Evolutionary conservation across 164 flowering plant genomes (phyloP).

Genomic region (Berberis thunbergii): DNA sequence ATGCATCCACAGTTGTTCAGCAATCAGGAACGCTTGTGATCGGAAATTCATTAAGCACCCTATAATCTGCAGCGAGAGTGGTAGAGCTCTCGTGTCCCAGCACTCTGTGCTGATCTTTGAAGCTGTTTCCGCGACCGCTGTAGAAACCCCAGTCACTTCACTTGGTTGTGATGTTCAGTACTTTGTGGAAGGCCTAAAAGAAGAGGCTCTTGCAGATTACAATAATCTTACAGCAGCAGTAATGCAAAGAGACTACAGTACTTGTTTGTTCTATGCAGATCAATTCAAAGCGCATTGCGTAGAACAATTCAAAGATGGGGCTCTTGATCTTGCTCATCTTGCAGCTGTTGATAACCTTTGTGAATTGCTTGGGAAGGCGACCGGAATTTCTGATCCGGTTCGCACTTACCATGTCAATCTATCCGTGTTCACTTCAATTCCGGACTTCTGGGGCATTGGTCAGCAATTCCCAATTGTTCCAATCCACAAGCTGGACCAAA

Average conservation of each 20-base stretch:
- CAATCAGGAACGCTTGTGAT: conserved; percentile 58
- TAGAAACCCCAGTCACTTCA: conserved; percentile 19
- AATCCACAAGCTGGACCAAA: conserved; percentile 67
- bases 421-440: conserved; percentile 86
- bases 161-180: conserved; percentile 18
- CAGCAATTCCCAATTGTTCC: conserved; percentile 93
- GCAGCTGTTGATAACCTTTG: conserved; percentile 82
- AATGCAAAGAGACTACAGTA: conserved; percentile 43
- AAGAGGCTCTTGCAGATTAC: conserved; percentile 58
- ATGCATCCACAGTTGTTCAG: conserved; percentile 74
- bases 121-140: conserved; percentile 48
- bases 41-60: conserved; percentile 74
- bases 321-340: conserved; percentile 63
- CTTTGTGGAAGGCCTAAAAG: conserved; percentile 39
- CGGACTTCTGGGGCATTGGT: conserved; percentile 93
- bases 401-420: conserved; percentile 82
- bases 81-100: conserved; percentile 92
- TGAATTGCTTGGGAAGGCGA: conserved; percentile 43
- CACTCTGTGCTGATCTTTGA: conserved; percentile 86
- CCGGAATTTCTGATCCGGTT: conserved; percentile 46
- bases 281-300: conserved; percentile 73
- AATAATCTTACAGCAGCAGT: conserved; percentile 45
- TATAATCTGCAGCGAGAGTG: conserved; percentile 88
- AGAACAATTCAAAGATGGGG: conserved; percentile 85
- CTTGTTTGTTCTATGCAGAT: conserved; percentile 55